Conservation (phyloP, 208 protist species). For the Acanthamoeba divionensis region DNA sequence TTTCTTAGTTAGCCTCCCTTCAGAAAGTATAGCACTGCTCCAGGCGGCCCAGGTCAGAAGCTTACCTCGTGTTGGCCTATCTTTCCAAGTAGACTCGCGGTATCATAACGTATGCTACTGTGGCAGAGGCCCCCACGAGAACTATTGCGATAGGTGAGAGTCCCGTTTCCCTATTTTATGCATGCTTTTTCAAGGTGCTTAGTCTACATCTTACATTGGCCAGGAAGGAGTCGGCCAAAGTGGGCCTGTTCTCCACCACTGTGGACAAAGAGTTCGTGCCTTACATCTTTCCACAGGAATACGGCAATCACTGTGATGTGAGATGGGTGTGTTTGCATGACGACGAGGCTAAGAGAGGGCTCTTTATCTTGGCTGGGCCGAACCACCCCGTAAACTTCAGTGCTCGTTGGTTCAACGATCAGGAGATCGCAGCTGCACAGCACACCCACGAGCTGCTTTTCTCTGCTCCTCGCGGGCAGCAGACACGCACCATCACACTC, state of each 20-base stretch:
- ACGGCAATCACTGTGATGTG: not conserved
- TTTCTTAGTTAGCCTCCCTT: too few relatives aligned
- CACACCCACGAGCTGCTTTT: not conserved
- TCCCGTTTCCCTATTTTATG: too few relatives aligned
- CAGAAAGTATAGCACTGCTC: too few relatives aligned
- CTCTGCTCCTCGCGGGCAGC: not conserved
- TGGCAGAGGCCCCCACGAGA: constrained; percentile 35
- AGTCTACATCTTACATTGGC: too few relatives aligned
- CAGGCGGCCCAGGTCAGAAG: not conserved
- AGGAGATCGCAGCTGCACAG: not conserved
- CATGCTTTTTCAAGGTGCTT: too few relatives aligned
- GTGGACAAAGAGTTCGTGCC: constrained; percentile 1
- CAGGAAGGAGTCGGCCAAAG: too few relatives aligned
- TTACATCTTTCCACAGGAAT: constrained; percentile 1
- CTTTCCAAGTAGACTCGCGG: not conserved
- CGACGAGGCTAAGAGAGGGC: not conserved
- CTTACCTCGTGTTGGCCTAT: not conserved
- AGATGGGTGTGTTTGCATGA: not conserved
- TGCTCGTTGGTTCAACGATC: not conserved
- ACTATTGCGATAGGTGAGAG: constrained; percentile 44
- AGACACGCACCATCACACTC: not conserved
- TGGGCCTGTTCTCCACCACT: not conserved
- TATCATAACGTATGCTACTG: not conserved
- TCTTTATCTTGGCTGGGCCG: not conserved
- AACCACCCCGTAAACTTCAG: not conserved